Percentiles rank a stretch among this genome's conserved stretches.
These are phyloP conservation scores for Triadica sebifera DNA, from an alignment of 345 rosid species.

Conservation along the genomic window DNA sequence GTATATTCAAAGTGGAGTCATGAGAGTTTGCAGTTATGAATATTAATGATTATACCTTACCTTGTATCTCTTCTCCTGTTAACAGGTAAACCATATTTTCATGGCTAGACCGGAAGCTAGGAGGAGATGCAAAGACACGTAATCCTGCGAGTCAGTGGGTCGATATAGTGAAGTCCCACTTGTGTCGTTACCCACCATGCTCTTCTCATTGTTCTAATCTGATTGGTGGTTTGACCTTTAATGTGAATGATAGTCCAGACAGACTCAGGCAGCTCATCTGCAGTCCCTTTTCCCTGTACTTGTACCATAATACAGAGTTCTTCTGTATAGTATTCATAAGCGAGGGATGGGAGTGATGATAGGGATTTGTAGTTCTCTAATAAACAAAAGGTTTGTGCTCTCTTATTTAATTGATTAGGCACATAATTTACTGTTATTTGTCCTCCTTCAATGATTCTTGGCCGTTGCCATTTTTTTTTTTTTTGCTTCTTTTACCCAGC, in stretches of 20 bases:
- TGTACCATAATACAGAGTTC: conserved; percentile 36
- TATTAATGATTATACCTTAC: conserved; percentile 8
- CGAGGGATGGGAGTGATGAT: conserved; percentile 29
- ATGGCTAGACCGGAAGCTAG: conserved; percentile 7
- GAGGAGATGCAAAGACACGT: conserved; percentile 11
- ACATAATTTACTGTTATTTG: background rate
- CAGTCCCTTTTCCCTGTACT: conserved; percentile 20
- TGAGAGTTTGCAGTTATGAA: conserved; percentile 3
- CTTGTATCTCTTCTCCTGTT: conserved; percentile 12
- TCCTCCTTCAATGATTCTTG: background rate
- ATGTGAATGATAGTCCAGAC: conserved; percentile 17
- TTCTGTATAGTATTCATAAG: conserved; percentile 43
- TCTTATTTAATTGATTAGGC: conserved; percentile 28
- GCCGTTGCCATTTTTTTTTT: background rate
- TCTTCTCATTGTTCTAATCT: conserved; percentile 21
- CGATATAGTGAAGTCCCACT: conserved; percentile 9
- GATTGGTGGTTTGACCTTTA: conserved; percentile 20
- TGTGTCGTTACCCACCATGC: conserved; percentile 6
- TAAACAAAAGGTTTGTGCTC: conserved; percentile 41
- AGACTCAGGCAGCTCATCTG: conserved; percentile 24
- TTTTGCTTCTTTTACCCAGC: background rate
- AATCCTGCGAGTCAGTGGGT: conserved; percentile 14
- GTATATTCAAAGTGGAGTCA: background rate
- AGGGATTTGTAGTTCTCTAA: conserved; percentile 30
- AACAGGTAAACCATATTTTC: conserved; percentile 32